A percentile compares a stretch with the other conserved stretches of the same genome.
Evolutionary conservation across 2,329 filamentous ascomycete genomes (phyloP).

Genomic region (Myriosclerotinia curreyana): DNA sequence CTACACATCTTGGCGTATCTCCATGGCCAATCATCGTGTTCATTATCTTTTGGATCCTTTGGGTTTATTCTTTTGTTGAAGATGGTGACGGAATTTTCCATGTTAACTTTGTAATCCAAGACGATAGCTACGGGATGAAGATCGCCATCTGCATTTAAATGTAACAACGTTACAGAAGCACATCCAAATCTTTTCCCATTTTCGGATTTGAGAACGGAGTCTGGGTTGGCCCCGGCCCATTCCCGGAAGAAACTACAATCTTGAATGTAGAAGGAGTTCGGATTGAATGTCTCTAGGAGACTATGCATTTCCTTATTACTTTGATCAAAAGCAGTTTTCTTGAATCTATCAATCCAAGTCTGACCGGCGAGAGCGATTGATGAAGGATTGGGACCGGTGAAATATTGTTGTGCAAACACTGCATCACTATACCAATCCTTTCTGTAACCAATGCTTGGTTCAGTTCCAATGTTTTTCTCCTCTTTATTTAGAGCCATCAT

Average conservation of each 20-base stretch:
- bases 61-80: constrained; percentile 48
- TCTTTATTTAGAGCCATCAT: neutral
- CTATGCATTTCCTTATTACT: constrained; percentile 22
- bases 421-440: constrained; percentile 37
- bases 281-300: constrained; percentile 23
- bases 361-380: constrained; percentile 29
- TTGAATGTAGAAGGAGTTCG: constrained; percentile 31
- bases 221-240: constrained; percentile 16
- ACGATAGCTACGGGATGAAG: constrained; percentile 50
- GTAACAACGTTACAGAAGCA: constrained; percentile 46
- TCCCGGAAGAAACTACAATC: constrained; percentile 36
- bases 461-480: constrained; percentile 19
- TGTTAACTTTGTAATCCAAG: constrained; percentile 46
- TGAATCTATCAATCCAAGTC: constrained; percentile 31
- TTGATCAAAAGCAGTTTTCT: constrained; percentile 24
- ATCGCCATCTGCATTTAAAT: constrained; percentile 45
- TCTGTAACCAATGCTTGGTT: constrained; percentile 26
- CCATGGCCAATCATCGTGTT: constrained; percentile 50
- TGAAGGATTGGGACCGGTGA: constrained; percentile 41
- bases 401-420: constrained; percentile 45
- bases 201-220: constrained; percentile 19
- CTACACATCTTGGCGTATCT: constrained; percentile 32
- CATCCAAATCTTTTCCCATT: constrained; percentile 34
- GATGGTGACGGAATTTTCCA: constrained; percentile 47
- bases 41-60: constrained; percentile 35